Base-by-base conservation (phyloP, 495 filamentous ascomycete species). In the Podospora bellae-mahoneyi region DNA sequence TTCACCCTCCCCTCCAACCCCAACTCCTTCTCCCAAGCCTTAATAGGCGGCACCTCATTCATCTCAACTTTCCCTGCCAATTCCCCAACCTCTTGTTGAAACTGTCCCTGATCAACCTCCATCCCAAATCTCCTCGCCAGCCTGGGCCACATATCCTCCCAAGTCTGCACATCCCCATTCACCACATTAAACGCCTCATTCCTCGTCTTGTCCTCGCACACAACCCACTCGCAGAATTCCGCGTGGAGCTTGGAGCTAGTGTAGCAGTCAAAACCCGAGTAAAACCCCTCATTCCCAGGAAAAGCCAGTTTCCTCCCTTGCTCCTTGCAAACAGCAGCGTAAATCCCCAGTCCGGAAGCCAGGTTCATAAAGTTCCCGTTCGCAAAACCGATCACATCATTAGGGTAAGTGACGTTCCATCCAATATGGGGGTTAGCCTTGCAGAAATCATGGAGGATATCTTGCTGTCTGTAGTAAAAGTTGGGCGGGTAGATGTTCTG, bases 331-430 rank as follows among this genome's bases (percentile, higher is more conserved):
- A 86, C 77, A 23, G 80, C 78, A 62, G 78, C 81, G 69, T 88
- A 87, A 26, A 88, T 72, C 0, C 78, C 85, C 16, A 87, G 53
- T 6, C 80, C 70, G 1, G 81, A 78, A 60, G 80, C 77, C 19
- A 87, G 76, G 68, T 86, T 88, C 85, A 88, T 87, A 72, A 85
- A 87, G 69, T 87, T 88, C 66, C 75, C 82, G 54, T 73, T 72
- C 3, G 79, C 78, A 54, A 76, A 76, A 2, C 83, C 82, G 69
- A 86, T 75, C 0, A 87, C 83, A 65, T 86, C 85, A 68, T 86
- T 81, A 13, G 83, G 85, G 64, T 86, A 84, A 2, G 84, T 86
- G 20, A 83, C 81, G 2, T 80, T 76, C 81, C 78, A 82, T 18
- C 60, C 62, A 77, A 80, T 80, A 55, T 80, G 77, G 10, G 26